phyloP scores from a whole-genome alignment of 1,284 basidiomycete species.

The Pisolithus thermaeus region DNA sequence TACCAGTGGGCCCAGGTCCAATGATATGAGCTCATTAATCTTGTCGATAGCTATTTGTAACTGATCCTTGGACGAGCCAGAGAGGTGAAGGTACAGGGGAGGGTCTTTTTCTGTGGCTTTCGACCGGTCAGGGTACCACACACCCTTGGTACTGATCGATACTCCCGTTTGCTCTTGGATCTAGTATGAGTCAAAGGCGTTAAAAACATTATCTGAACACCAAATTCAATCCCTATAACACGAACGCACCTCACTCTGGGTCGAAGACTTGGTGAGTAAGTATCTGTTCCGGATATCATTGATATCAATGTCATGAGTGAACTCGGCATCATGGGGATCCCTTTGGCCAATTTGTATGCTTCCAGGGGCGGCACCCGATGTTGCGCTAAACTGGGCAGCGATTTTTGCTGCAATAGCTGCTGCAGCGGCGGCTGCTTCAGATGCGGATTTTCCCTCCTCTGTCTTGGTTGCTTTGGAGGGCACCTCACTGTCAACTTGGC shows the following conservation, averaged over 20 bases:
- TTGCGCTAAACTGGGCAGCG: constrained; percentile 72
- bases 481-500: constrained; percentile 27
- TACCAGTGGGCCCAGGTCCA: constrained; percentile 85
- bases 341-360: constrained; percentile 43
- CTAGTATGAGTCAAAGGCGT: constrained; percentile 33
- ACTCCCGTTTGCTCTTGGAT: constrained; percentile 89
- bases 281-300: constrained; percentile 97
- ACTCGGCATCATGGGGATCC: constrained; percentile 78
- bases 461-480: constrained; percentile 43
- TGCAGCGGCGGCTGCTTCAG: constrained; percentile 74
- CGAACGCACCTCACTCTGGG: constrained; percentile 77
- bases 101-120: constrained; percentile 91
- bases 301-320: constrained; percentile 91
- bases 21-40: constrained; percentile 79
- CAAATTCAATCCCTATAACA: background rate
- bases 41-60: constrained; percentile 79
- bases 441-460: constrained; percentile 61
- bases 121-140: constrained; percentile 89
- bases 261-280: constrained; percentile 89
- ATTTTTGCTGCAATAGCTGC: constrained; percentile 90
- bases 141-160: constrained; percentile 85
- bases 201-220: background rate
- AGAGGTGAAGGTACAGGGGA: constrained; percentile 91
- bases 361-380: constrained; percentile 33
- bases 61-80: constrained; percentile 74